Base-by-base conservation (phyloP, 495 filamentous ascomycete genomes). In the Clohesyomyces aquaticus region DNA sequence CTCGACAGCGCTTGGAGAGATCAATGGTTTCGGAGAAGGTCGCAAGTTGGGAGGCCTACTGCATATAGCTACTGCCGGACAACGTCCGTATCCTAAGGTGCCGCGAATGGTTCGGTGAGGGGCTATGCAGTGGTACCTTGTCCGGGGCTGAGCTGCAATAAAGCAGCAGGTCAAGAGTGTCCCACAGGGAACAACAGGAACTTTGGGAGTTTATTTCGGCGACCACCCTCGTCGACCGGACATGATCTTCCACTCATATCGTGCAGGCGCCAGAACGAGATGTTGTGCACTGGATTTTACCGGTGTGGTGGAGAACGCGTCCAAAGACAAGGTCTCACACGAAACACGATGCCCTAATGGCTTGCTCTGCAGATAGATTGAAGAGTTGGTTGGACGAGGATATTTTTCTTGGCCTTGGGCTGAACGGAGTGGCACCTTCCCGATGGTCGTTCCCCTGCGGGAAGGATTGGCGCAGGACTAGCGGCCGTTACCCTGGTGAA, bases 321-420 rank as follows among this genome's bases (percentile, higher is more conserved):
- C 27, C 14, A 46, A 43, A 58, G 10, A 42, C 42, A 56, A 59
- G 65, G 58, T 52, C 53, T 25, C 22, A 67, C 63, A 67, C 65
- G 65, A 63, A 54, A 67, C 59, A 67, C 65, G 65, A 62, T 26
- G 32, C 50, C 57, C 23, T 50, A 50, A 42, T 58, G 59, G 51
- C 23, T 16, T 1, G 59, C 58, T 61, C 58, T 62, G 59, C 65
- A 59, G 48, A 10, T 21, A 49, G 25, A 3, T 45, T 12, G 42
- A 38, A n/a, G 25, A 29, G 29, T 19, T 66, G 63, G 51, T 42
- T 55, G 51, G 51, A 29, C 6, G 9, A 19, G 18, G 38, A 8
- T 25, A 38, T 28, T 42, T 14, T 26, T 14, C 25, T 52, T 51
- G 10, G 19, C 35, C 29, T n/a, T 18, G 50, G 25, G 50, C 50